These are phyloP conservation scores for Colletotrichum chrysophilum DNA, from an alignment of 2,329 filamentous ascomycete species.

Conservation along the genomic window DNA sequence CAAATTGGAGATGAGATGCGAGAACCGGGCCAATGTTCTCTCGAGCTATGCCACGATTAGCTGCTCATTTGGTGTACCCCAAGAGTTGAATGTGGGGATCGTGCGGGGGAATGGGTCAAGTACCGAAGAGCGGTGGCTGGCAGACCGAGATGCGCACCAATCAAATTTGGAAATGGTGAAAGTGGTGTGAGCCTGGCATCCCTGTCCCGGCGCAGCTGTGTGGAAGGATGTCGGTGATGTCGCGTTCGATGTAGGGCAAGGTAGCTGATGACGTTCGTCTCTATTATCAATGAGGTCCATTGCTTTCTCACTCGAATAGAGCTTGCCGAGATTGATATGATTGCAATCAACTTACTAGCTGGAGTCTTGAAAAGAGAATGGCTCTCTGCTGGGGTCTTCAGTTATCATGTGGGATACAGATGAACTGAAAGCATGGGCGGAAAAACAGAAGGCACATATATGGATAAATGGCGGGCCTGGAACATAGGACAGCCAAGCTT, in stretches of 20 bases:
- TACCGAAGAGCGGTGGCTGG: background rate
- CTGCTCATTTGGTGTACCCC: background rate
- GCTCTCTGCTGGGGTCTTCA: no score
- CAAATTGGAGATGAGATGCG: background rate
- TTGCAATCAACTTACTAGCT: no score
- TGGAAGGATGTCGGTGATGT: background rate
- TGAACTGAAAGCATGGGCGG: no score
- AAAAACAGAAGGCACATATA: no score
- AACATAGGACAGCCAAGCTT: no score
- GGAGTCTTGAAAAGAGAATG: no score
- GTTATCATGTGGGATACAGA: no score
- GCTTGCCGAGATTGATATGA: no score
- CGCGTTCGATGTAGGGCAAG: background rate
- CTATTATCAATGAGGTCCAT: no score
- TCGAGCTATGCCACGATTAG: background rate
- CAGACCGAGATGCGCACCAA: constrained; percentile 10
- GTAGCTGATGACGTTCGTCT: no score
- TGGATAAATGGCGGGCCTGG: no score
- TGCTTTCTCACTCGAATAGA: no score
- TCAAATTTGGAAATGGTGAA: background rate
- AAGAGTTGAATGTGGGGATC: background rate
- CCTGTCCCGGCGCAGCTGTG: background rate
- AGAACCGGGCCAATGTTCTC: constrained; percentile 15
- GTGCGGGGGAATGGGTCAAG: constrained; percentile 13
- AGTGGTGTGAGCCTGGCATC: background rate